A percentile compares a stretch with the other conserved stretches of the same genome.
Conservation (phyloP, 371 early-diverging fungal species). For the Rhizopus delemar region DNA sequence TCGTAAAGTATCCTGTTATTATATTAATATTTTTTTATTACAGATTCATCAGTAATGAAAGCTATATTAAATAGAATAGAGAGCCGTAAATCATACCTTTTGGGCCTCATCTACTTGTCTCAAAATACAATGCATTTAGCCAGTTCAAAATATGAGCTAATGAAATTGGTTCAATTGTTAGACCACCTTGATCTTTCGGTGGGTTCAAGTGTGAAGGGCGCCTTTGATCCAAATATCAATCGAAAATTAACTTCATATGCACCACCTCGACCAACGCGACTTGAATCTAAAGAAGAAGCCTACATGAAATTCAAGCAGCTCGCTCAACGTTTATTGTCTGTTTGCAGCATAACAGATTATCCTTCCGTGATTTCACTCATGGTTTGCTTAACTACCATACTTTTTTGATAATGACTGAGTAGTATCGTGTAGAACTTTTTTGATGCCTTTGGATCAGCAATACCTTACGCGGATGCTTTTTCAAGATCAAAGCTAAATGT, state of each 20-base stretch:
- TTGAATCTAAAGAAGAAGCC: slow-evolving; percentile 45
- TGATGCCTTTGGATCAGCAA: slow-evolving; percentile 40
- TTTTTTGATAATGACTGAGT: not conserved
- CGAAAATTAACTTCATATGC: slow-evolving; percentile 69
- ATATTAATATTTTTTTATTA: not conserved
- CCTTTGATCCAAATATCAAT: slow-evolving; percentile 71
- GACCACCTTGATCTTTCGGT: slow-evolving; percentile 2
- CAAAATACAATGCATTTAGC: slow-evolving; percentile 30
- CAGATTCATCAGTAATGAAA: not conserved
- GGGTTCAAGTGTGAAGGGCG: slow-evolving; percentile 24
- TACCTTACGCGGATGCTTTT: slow-evolving; percentile 58
- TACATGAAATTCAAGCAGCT: slow-evolving; percentile 24
- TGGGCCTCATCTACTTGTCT: slow-evolving; percentile 38
- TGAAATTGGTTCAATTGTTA: slow-evolving; percentile 2
- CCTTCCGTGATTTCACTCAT: slow-evolving; percentile 42
- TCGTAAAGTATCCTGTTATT: not conserved
- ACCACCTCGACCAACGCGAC: slow-evolving; percentile 69
- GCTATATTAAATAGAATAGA: slow-evolving; percentile 33
- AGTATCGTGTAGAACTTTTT: slow-evolving; percentile 35
- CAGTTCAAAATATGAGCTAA: slow-evolving; percentile 35
- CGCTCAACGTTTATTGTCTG: slow-evolving; percentile 25
- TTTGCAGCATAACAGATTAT: slow-evolving; percentile 37
- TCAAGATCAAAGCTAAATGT: slow-evolving; percentile 56
- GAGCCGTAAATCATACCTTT: slow-evolving; percentile 33
- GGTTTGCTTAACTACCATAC: slow-evolving; percentile 21